Base-by-base conservation (phyloP, 139 green algal species). In the Haematococcus lacustris region DNA sequence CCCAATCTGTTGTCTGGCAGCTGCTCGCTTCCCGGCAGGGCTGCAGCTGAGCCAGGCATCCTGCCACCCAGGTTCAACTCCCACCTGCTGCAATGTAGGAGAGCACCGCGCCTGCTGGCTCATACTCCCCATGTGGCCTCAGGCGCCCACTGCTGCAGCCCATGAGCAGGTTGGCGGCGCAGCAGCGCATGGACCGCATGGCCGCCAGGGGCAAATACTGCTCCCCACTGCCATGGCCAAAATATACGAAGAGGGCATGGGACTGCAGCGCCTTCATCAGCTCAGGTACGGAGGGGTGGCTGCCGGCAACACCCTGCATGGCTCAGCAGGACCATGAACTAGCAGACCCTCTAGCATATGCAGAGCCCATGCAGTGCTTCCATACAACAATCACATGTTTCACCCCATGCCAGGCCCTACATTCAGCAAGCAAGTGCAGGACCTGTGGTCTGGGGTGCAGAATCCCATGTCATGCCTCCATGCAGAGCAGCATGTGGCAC, bases 81-180 rank as follows among this genome's bases (percentile, higher is more conserved):
- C 3, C 32, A 92, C 88, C 89, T 76, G 88, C 88, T 4, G 90
- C 68, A 25, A 95, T 71, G 85, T 97, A 97, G 1, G 81, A 76
- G 41, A 92, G 82, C 13, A 89, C 76, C 0, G 86, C 75, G 5
- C 93, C 93, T 1, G 43, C 26, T 1, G 89, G 73, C 51, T 93
- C 89, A 73, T 93, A 97, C 53, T 73, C 61, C 0, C 76, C 43
- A 40, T 75, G 71, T 32, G 39, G 1, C 50, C 66, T 57, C 59
- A 98, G 79, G 67, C 86, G 77, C 13, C 90, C 93, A 66, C 89
- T 96, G 83, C 87, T 95, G 85, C 93, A 98, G 51, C 93, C 93
- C 90, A 98, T 96, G 25, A 98, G 82, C 78, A 98, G 74, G 73
- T 65, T 17, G 71, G 77, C 39, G 0, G 90, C 84, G 78, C 87